Evolutionary conservation across 192 early-diverging fungal genomes (phyloP), one percentile per base, ranked within the genome.

Genomic region (Umbelopsis vinacea): DNA sequence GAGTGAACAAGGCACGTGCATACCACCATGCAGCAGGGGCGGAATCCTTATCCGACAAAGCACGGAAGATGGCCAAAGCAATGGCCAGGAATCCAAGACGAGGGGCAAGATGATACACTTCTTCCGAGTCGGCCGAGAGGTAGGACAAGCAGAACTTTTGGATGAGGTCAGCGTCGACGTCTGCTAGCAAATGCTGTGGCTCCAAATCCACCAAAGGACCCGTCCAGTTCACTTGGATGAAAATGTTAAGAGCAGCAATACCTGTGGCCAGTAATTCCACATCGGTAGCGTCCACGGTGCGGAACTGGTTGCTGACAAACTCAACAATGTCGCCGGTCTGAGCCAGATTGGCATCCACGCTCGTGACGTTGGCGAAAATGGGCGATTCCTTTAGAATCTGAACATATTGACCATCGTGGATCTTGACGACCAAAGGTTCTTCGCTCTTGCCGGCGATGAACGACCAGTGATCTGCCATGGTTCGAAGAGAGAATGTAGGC

Each of bases 181-280:
- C 60, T 23, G 90, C 90, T 11, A 98, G 72, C 12, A 94, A 52
- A 11, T 84, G 73, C 17, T 79, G 76, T 0, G 89, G 76, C 67
- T 92, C 87, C 9, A 92, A 76, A 11, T 78, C 76, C 12, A 96
- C 52, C 7, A 82, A 73, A 8, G 96, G 96, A 6, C 96, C 96
- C 1, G 96, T 98, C 93, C 93, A 97, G 67, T 87, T 89, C 38
- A 85, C 82, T 82, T 98, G 95, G 21, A 96, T 72, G 83, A 98
- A 98, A 21, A 86, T 81, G 35, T 90, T 88, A n/a, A 98, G 82
- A 38, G 84, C 84, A 2, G 92, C 90, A 23, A 89, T 85, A 43
- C 85, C 93, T 12, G 96, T 72, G 23, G 70, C 70, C 23, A 92
- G 78, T 12, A 92, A 57, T 19, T 83, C 67, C 45, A 84, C 55